phyloP scores from a whole-genome alignment of 106 monocot species.

The Platanthera zijinensis region DNA sequence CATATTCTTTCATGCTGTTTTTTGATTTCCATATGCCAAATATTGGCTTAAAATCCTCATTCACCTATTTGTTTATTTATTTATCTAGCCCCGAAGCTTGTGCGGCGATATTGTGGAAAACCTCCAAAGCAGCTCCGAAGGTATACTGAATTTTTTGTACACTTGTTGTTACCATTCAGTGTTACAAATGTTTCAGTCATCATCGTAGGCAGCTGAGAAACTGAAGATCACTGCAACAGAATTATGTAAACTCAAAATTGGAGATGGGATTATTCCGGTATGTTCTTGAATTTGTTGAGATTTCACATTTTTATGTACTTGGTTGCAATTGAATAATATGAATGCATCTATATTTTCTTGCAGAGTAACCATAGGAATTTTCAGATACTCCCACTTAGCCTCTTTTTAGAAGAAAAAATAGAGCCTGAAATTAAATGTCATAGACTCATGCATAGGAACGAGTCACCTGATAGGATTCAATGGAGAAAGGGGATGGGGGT shows the following conservation, averaged over 20 bases:
- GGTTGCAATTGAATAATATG: not conserved
- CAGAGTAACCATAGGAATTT: not conserved
- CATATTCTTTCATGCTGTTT: not conserved
- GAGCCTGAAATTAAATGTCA: too few relatives aligned
- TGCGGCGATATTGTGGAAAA: slow-evolving; percentile 83
- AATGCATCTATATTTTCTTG: slow-evolving; percentile 3
- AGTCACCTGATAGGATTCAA: too few relatives aligned
- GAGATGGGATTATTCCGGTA: slow-evolving; percentile 86
- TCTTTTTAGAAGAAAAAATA: too few relatives aligned
- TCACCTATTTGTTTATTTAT: not conserved
- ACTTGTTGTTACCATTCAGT: not conserved
- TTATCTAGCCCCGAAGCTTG: slow-evolving; percentile 69
- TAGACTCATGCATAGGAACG: too few relatives aligned
- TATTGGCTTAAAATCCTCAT: not conserved
- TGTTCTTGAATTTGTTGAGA: slow-evolving; percentile 18
- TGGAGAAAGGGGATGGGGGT: too few relatives aligned
- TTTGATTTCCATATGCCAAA: not conserved
- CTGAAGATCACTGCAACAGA: slow-evolving; percentile 70
- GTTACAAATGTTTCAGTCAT: not conserved
- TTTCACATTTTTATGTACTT: not conserved
- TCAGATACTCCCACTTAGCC: too few relatives aligned
- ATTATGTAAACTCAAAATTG: slow-evolving; percentile 57
- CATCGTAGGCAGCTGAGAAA: slow-evolving; percentile 71
- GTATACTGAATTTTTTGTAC: slow-evolving; percentile 15
- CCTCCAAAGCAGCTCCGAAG: slow-evolving; percentile 75